Conservation (phyloP, 306 rosid species). For the Adenanthera pavonina region DNA sequence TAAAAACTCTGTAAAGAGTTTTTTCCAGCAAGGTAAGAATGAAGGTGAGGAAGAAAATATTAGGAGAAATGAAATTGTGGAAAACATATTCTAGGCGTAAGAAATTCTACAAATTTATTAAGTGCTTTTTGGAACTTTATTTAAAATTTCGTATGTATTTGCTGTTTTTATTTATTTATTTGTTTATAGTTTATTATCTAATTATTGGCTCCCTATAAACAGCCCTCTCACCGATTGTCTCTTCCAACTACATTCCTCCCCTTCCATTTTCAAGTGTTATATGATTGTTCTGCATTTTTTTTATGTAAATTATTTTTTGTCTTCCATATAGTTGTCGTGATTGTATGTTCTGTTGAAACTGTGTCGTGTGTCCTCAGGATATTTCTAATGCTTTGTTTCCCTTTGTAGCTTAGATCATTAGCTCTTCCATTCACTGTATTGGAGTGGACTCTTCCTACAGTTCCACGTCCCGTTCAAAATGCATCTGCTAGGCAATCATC, state of each 20-base stretch:
- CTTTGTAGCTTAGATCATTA: conserved; percentile 98
- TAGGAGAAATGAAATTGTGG: conserved; percentile 12
- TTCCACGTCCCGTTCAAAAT: conserved; percentile 70
- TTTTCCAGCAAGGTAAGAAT: neutral
- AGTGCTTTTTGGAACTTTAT: neutral
- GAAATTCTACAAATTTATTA: neutral
- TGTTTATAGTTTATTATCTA: neutral
- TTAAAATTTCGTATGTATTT: neutral
- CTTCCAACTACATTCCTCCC: neutral
- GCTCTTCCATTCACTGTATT: conserved; percentile 99
- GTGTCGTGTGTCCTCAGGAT: conserved; percentile 36
- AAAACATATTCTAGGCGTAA: neutral
- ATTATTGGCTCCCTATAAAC: neutral
- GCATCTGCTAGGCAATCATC: conserved; percentile 47
- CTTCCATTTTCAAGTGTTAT: neutral
- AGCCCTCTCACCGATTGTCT: neutral
- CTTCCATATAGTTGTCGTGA: conserved; percentile 15
- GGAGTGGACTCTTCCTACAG: conserved; percentile 99
- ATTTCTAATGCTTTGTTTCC: conserved; percentile 63
- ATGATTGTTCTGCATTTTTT: conserved; percentile 10
- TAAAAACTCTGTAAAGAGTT: neutral
- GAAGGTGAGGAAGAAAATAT: neutral
- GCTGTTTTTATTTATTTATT: neutral
- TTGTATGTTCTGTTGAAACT: conserved; percentile 29
- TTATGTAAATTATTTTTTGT: conserved; percentile 23